Base-by-base conservation (phyloP, 805 yeast genomes). In the Candida glaebosa region DNA sequence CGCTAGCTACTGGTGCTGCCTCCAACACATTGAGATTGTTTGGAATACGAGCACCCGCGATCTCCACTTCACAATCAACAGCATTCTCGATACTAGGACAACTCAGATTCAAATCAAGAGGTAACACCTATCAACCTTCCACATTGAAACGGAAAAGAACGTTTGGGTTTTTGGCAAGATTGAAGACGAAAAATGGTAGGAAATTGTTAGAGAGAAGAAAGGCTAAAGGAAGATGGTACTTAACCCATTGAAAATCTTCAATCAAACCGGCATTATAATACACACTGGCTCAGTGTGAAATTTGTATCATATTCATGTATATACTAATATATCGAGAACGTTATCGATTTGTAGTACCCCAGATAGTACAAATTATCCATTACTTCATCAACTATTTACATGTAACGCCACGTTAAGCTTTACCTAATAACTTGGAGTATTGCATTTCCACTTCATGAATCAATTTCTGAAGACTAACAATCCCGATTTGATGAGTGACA, bases 111-210 rank as follows among this genome's bases (percentile, higher is more conserved):
- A 82, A 87, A 60, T 73, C 91, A 30, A 81, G 96, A 67, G 98
- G 99, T 65, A 85, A 87, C 68, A 87, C 96, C 15, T 91, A 84
- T 65, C 97, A 91, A 65, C 99, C 99, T 39, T 83, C 88, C 46
- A 88, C 95, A 4, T 69, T 87, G 48, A 87, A 86, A 61, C 78
- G 98, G 61, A 93, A 93, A 72, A 82, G 96, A 63, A 81, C 85
- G 25, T 74, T 85, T 43, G 99, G 99, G 0, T 93, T 90, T 54
- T 72, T 93, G 59, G 88, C 95, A 9, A 79, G 97, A 60, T 77
- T 84, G 64, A 79, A 82, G 57, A 66, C 84, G 5, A 78, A 75
- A 53, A 75, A 78, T 28, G 97, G 97, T 5, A 78, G 91, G 51
- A 86, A 81, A 58, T 78, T 93, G 30, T 65, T 93, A 42, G 77